A percentile compares a stretch with the other conserved stretches of the same genome.
These are phyloP conservation scores for Exophiala viscosa DNA, from an alignment of 2,329 filamentous ascomycete genomes.

Conservation along the genomic window DNA sequence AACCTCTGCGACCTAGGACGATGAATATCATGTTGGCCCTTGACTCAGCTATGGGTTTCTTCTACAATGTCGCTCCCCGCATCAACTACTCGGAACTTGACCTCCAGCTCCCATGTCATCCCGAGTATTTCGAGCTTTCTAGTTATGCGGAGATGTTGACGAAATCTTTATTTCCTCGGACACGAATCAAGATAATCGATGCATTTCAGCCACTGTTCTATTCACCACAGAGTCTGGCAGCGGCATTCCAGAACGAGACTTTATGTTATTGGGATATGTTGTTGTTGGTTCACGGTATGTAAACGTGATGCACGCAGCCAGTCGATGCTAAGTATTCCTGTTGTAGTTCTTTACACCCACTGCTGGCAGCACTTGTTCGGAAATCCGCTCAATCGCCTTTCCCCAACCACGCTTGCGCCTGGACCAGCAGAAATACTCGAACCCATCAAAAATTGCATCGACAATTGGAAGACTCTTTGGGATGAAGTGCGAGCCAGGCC, in stretches of 20 bases:
- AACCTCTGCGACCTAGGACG: constrained; percentile 30
- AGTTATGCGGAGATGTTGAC: constrained; percentile 37
- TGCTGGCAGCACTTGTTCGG: constrained; percentile 41
- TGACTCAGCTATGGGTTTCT: constrained; percentile 46
- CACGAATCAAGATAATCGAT: constrained; percentile 37
- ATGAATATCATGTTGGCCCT: constrained; percentile 41
- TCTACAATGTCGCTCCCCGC: constrained; percentile 44
- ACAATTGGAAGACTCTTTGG: constrained; percentile 41
- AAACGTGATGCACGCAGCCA: background rate
- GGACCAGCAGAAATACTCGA: constrained; percentile 7
- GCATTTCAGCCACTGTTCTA: constrained; percentile 40
- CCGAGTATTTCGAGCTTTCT: constrained; percentile 37
- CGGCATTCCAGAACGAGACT: constrained; percentile 13
- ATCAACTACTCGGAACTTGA: constrained; percentile 40
- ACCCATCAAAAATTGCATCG: constrained; percentile 37
- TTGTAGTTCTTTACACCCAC: constrained; percentile 38
- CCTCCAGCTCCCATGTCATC: constrained; percentile 42
- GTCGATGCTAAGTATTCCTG: background rate
- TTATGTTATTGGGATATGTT: constrained; percentile 41
- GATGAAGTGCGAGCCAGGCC: constrained; percentile 32
- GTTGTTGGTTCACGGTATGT: constrained; percentile 40
- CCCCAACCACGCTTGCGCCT: constrained; percentile 8
- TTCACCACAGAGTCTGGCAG: constrained; percentile 8
- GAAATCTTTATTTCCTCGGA: constrained; percentile 26
- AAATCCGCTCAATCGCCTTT: constrained; percentile 31